These are phyloP conservation scores for Melaleuca quinquenervia DNA, from an alignment of 345 rosid species.

Conservation along the genomic window DNA sequence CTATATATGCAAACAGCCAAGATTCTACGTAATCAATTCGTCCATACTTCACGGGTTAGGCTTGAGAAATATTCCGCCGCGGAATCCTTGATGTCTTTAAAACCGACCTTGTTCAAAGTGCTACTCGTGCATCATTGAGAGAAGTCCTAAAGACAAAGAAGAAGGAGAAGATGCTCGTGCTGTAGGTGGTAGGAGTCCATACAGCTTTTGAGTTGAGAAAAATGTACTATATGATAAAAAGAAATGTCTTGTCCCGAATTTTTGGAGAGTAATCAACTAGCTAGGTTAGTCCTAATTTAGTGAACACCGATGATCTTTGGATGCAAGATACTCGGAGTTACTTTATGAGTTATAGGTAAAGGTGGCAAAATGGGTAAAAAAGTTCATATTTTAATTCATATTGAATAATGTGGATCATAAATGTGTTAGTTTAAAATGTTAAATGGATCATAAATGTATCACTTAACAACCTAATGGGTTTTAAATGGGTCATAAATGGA, in stretches of 20 bases:
- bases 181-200: neutral
- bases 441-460: too few relatives aligned
- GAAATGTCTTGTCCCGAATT: neutral
- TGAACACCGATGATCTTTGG: neutral
- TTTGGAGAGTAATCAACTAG: neutral
- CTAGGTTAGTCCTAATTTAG: neutral
- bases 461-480: too few relatives aligned
- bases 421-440: too few relatives aligned
- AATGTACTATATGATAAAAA: neutral
- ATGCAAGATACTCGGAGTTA: neutral
- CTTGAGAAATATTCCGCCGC: neutral
- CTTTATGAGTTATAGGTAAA: neutral
- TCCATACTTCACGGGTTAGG: neutral
- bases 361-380: too few relatives aligned
- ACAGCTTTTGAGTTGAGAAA: neutral
- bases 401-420: too few relatives aligned
- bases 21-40: neutral
- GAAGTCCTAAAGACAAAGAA: neutral
- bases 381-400: too few relatives aligned
- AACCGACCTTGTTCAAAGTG: neutral
- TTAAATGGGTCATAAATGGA: too few relatives aligned
- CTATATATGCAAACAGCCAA: neutral
- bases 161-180: neutral
- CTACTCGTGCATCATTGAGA: neutral
- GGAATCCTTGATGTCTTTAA: neutral